phyloP scores from a whole-genome alignment of 805 yeast genomes.

The Tetrapisispora iriomotensis region DNA sequence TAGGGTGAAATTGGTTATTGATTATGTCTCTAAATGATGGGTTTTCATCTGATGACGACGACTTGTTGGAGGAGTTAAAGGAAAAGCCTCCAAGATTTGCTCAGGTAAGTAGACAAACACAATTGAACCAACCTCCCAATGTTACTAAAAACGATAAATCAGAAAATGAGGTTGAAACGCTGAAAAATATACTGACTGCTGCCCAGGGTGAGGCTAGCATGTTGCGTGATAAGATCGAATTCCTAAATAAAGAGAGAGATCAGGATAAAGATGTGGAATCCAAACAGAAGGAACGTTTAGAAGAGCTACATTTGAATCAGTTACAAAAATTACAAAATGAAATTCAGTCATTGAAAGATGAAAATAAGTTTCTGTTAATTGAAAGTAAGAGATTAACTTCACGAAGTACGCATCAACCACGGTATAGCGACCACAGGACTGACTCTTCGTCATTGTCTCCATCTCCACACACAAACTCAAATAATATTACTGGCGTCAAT shows the following conservation, averaged over 20 bases:
- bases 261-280: constrained; percentile 30
- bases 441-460: neutral
- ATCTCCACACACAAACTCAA: neutral
- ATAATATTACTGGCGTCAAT: neutral
- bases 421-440: neutral
- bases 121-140: neutral
- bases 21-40: constrained; percentile 3
- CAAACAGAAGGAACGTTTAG: constrained; percentile 20
- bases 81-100: constrained; percentile 27
- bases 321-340: constrained; percentile 33
- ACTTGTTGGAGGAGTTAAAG: constrained; percentile 40
- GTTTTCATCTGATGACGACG: constrained; percentile 31
- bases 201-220: constrained; percentile 79
- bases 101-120: neutral
- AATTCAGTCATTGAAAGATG: constrained; percentile 40
- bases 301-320: constrained; percentile 23
- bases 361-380: constrained; percentile 43
- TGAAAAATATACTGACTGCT: constrained; percentile 30
- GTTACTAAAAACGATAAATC: neutral
- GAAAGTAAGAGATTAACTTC: constrained; percentile 32
- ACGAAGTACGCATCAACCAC: constrained; percentile 1
- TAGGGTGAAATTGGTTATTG: neutral
- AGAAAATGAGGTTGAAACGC: neutral
- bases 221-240: constrained; percentile 52
- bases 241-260: constrained; percentile 34